Evolutionary conservation across 306 rosid species (phyloP).

Genomic region (Dalbergia cultrata): DNA sequence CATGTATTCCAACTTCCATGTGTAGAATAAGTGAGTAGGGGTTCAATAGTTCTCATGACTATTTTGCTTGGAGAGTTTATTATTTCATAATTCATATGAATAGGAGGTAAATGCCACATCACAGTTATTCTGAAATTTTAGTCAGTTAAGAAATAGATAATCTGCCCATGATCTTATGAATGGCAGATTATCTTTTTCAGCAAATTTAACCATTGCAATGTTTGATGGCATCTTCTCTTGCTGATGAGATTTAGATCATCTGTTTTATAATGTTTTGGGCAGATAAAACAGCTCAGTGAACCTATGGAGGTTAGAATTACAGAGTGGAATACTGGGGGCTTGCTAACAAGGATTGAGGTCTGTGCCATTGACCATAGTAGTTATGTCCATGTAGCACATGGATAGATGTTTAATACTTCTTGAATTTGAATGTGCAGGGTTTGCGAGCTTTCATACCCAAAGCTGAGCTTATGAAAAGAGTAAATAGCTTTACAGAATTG

Average conservation of each 20-base stretch:
- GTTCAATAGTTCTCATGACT: conserved; percentile 35
- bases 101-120: neutral
- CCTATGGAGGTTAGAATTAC: conserved; percentile 84
- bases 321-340: conserved; percentile 97
- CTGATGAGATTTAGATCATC: conserved; percentile 34
- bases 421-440: conserved; percentile 67
- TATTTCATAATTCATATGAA: conserved; percentile 14
- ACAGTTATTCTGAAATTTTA: conserved; percentile 21
- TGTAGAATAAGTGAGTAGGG: conserved; percentile 33
- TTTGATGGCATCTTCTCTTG: conserved; percentile 27
- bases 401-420: conserved; percentile 28
- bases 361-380: conserved; percentile 38
- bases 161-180: conserved; percentile 29
- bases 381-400: conserved; percentile 28
- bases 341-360: conserved; percentile 94
- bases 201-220: conserved; percentile 4
- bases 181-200: conserved; percentile 27
- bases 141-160: neutral
- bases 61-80: conserved; percentile 28
- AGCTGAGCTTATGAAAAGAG: conserved; percentile 79
- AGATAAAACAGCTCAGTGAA: conserved; percentile 85
- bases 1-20: conserved; percentile 38
- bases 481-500: conserved; percentile 78
- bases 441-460: conserved; percentile 91
- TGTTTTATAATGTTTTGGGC: conserved; percentile 51